These are phyloP conservation scores for Phytomonas sp. DNA, from an alignment of 208 protist species.

Conservation along the genomic window DNA sequence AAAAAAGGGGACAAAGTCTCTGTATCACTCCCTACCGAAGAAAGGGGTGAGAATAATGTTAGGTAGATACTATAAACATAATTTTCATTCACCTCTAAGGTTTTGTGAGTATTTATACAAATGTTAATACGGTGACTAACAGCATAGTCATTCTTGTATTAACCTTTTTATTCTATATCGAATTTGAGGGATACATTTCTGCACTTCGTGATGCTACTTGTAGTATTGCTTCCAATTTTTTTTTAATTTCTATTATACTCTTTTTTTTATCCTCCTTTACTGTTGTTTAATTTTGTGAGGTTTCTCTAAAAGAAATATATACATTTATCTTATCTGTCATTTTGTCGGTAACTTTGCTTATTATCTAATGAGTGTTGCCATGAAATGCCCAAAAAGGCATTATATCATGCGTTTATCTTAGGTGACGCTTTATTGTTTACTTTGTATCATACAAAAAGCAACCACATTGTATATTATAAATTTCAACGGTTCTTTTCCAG, in stretches of 20 bases:
- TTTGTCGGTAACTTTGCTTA: conserved; percentile 9
- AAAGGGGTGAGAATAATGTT: neutral
- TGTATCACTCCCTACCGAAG: neutral
- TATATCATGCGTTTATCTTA: neutral
- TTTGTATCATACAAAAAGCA: neutral
- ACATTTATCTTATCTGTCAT: conserved; percentile 11
- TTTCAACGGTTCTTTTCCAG: neutral
- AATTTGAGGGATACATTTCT: conserved; percentile 3
- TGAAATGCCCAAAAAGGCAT: neutral
- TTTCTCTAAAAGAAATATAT: neutral
- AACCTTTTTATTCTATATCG: neutral
- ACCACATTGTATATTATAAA: neutral
- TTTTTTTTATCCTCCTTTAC: neutral
- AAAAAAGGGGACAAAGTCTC: neutral
- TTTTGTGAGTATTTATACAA: neutral
- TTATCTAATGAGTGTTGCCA: conserved; percentile 5
- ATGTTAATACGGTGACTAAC: neutral
- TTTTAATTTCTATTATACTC: neutral
- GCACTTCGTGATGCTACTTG: neutral
- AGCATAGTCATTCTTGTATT: neutral
- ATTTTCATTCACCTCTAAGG: neutral
- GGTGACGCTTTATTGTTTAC: neutral
- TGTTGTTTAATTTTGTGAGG: neutral
- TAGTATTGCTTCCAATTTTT: conserved; percentile 1
- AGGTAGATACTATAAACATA: neutral